Evolutionary conservation across 495 filamentous ascomycete genomes (phyloP).

Genomic region (Xylaria longipes): DNA sequence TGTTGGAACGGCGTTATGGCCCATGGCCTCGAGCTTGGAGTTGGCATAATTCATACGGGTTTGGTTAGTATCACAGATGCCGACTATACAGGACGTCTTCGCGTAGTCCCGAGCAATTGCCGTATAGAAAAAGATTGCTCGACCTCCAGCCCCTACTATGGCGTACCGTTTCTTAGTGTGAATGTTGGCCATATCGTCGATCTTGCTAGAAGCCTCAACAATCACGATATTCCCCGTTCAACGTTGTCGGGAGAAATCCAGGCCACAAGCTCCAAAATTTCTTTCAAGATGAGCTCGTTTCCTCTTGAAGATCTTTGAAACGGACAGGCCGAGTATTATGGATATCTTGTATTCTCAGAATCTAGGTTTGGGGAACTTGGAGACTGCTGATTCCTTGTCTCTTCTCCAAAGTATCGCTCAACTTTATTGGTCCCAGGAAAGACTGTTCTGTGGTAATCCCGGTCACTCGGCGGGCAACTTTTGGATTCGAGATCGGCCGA

Average conservation of each 20-base stretch:
- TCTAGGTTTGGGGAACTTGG: constrained; percentile 11
- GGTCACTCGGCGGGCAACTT: neutral
- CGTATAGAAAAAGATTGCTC: constrained; percentile 61
- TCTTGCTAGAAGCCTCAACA: neutral
- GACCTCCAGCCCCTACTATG: constrained; percentile 53
- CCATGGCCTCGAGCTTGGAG: constrained; percentile 39
- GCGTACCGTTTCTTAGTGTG: constrained; percentile 46
- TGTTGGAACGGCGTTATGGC: constrained; percentile 52
- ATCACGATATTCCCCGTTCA: neutral
- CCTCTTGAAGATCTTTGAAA: neutral
- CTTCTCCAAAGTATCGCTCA: neutral
- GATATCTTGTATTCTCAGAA: neutral
- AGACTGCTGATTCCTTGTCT: constrained; percentile 6
- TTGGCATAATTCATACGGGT: constrained; percentile 55
- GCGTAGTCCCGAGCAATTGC: constrained; percentile 58
- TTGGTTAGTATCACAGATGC: constrained; percentile 57
- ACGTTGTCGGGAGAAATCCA: neutral
- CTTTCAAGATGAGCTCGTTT: neutral
- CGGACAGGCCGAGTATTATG: neutral
- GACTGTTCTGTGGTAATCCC: neutral
- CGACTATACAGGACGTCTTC: constrained; percentile 55
- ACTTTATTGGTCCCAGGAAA: neutral
- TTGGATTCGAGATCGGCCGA: neutral
- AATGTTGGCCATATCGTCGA: constrained; percentile 30
- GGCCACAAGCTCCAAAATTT: neutral